A percentile compares a stretch with the other conserved stretches of the same genome.
These are phyloP conservation scores for Scleroderma bovista DNA, from an alignment of 768 basidiomycete species.

Conservation along the genomic window DNA sequence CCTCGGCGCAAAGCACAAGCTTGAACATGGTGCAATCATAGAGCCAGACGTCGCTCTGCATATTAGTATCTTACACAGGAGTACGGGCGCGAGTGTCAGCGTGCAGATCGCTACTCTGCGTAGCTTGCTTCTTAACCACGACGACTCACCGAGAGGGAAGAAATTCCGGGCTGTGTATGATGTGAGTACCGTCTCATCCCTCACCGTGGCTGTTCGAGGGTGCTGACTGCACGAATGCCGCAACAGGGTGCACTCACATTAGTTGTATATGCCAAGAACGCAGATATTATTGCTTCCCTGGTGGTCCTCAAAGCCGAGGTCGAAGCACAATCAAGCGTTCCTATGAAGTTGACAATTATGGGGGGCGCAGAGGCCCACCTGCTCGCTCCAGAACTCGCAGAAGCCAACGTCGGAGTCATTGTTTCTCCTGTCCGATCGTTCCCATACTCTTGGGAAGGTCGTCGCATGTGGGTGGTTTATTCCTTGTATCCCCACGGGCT, in stretches of 20 bases:
- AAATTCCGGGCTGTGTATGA: slow-evolving; percentile 33
- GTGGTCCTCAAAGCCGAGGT: slow-evolving; percentile 54
- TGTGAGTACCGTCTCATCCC: slow-evolving; percentile 16
- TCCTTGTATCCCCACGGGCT: no score
- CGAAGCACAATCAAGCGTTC: slow-evolving; percentile 30
- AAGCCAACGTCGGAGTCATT: slow-evolving; percentile 65
- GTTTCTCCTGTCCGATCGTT: slow-evolving; percentile 59
- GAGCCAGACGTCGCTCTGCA: slow-evolving; percentile 48
- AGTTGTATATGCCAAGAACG: slow-evolving; percentile 61
- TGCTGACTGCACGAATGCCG: slow-evolving; percentile 1
- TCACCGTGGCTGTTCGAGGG: background rate
- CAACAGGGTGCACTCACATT: slow-evolving; percentile 53
- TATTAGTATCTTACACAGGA: slow-evolving; percentile 34
- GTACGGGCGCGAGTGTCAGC: slow-evolving; percentile 43
- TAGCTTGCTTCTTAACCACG: slow-evolving; percentile 34
- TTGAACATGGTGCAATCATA: slow-evolving; percentile 53
- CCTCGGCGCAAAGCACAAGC: slow-evolving; percentile 48
- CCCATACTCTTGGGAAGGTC: slow-evolving; percentile 60
- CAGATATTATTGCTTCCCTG: slow-evolving; percentile 71
- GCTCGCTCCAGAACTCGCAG: slow-evolving; percentile 41
- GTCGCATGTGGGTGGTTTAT: slow-evolving; percentile 49
- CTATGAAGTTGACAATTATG: slow-evolving; percentile 43
- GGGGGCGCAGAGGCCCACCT: slow-evolving; percentile 54
- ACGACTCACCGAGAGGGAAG: slow-evolving; percentile 19
- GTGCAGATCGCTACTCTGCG: slow-evolving; percentile 58